Conservation (phyloP, 1,284 basidiomycete genomes). For the Golubevia sp. region DNA sequence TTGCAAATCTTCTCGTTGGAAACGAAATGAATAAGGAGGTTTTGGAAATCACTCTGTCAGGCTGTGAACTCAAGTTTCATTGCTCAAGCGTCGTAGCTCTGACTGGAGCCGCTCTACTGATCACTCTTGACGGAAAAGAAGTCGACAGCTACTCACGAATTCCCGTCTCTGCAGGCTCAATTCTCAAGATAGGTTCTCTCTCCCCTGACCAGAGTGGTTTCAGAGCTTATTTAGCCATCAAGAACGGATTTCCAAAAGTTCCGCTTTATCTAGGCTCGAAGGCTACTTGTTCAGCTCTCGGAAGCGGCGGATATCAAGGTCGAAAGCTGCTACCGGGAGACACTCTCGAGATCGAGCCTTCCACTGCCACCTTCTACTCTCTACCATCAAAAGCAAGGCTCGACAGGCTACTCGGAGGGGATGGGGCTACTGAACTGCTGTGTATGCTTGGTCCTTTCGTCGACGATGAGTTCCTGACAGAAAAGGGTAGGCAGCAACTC, state of each 20-base stretch:
- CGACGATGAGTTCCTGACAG: constrained; percentile 68
- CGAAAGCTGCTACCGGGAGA: constrained; percentile 65
- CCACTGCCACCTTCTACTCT: not conserved
- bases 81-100: constrained; percentile 67
- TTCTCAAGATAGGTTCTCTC: constrained; percentile 63
- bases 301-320: constrained; percentile 62
- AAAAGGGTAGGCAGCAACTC: constrained; percentile 65
- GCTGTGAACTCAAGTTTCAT: constrained; percentile 18
- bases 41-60: constrained; percentile 66
- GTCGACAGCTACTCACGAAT: constrained; percentile 67
- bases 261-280: constrained; percentile 68
- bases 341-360: constrained; percentile 11
- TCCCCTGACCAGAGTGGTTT: constrained; percentile 63
- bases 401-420: constrained; percentile 30
- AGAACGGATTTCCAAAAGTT: constrained; percentile 70
- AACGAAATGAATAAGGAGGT: constrained; percentile 68
- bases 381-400: constrained; percentile 18
- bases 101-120: constrained; percentile 66
- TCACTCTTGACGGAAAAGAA: constrained; percentile 64
- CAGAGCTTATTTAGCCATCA: constrained; percentile 68
- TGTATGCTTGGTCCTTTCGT: constrained; percentile 72
- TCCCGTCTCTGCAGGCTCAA: constrained; percentile 65
- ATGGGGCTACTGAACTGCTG: constrained; percentile 65
- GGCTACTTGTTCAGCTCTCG: constrained; percentile 48
- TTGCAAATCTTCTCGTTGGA: constrained; percentile 70